These are phyloP conservation scores for Monosporozyma siamensis DNA, from an alignment of 805 yeast genomes.

Conservation along the genomic window DNA sequence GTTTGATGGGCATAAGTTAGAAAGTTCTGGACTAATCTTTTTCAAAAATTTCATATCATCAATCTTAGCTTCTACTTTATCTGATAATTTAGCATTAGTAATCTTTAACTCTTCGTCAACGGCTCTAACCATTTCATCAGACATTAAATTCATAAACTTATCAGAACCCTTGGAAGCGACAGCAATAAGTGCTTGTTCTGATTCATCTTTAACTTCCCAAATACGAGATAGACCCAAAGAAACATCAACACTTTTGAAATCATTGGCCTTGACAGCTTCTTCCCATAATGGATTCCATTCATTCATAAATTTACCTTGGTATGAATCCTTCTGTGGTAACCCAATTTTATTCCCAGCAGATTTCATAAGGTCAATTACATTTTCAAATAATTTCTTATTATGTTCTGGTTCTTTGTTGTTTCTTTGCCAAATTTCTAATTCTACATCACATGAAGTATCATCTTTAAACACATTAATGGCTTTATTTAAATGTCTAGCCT, in stretches of 20 bases:
- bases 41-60: conserved; percentile 67
- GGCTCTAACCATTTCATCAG: conserved; percentile 77
- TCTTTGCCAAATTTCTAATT: conserved; percentile 56
- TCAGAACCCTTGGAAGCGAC: conserved; percentile 71
- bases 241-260: conserved; percentile 40
- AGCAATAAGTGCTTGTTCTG: conserved; percentile 55
- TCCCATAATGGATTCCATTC: conserved; percentile 57
- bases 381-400: conserved; percentile 54
- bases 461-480: conserved; percentile 33
- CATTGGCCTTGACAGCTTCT: conserved; percentile 32
- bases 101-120: conserved; percentile 81
- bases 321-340: conserved; percentile 61
- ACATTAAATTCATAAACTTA: conserved; percentile 70
- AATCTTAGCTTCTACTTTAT: conserved; percentile 68
- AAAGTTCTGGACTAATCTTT: conserved; percentile 40
- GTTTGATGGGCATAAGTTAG: conserved; percentile 32
- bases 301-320: conserved; percentile 72
- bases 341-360: conserved; percentile 49
- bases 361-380: conserved; percentile 41
- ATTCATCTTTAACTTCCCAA: conserved; percentile 70
- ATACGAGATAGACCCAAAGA: conserved; percentile 44
- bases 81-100: conserved; percentile 63
- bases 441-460: conserved; percentile 38
- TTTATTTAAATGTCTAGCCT: conserved; percentile 59
- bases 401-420: conserved; percentile 68